These are phyloP conservation scores for Taxillus chinensis DNA, from an alignment of 164 flowering plant species.

Conservation along the genomic window DNA sequence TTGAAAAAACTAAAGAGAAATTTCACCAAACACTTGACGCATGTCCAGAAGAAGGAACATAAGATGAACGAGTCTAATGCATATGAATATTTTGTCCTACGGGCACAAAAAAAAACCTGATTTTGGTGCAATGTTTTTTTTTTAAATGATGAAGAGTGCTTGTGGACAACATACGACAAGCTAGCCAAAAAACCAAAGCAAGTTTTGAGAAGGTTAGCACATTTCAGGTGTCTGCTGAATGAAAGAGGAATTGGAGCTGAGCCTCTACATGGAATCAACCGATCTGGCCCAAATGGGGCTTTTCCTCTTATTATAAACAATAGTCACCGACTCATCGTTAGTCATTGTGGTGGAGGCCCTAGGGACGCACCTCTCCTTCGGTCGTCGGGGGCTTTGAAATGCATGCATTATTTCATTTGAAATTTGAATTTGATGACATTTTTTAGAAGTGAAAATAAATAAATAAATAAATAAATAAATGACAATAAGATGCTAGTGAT, in stretches of 20 bases:
- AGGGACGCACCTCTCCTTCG: too few relatives aligned
- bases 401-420: too few relatives aligned
- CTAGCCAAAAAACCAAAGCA: slow-evolving; percentile 51
- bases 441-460: too few relatives aligned
- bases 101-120: slow-evolving; percentile 66
- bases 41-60: too few relatives aligned
- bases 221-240: slow-evolving; percentile 76
- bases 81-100: slow-evolving; percentile 70
- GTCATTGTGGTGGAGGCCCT: too few relatives aligned
- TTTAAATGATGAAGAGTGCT: slow-evolving; percentile 35
- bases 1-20: too few relatives aligned
- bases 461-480: too few relatives aligned
- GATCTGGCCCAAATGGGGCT: slow-evolving; percentile 52
- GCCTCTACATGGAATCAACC: slow-evolving; percentile 50
- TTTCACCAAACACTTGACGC: too few relatives aligned
- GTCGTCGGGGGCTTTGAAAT: neutral
- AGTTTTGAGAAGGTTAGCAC: slow-evolving; percentile 49
- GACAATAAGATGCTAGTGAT: too few relatives aligned
- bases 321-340: too few relatives aligned
- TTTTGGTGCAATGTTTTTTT: neutral
- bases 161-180: slow-evolving; percentile 60
- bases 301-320: slow-evolving; percentile 64
- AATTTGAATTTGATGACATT: too few relatives aligned
- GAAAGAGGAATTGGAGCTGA: slow-evolving; percentile 83
- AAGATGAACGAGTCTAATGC: slow-evolving; percentile 42